Percentiles rank a stretch among this genome's conserved stretches.
Conservation (phyloP, 306 rosid genomes). For the Gastrolobium villosum region DNA sequence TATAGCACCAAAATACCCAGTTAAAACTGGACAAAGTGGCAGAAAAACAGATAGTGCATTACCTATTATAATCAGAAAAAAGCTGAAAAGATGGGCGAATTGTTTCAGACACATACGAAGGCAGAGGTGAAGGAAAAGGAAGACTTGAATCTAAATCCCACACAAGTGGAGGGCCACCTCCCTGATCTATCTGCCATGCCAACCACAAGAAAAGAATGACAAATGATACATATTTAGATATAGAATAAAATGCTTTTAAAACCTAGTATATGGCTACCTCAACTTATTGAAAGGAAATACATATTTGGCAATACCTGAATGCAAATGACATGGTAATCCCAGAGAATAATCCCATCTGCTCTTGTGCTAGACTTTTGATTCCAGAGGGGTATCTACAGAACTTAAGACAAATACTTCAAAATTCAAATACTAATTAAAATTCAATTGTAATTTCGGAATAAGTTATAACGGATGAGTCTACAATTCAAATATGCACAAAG, state of each 20-base stretch:
- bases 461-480: not conserved
- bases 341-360: constrained; percentile 81
- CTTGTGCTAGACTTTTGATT: constrained; percentile 81
- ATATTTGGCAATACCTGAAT: constrained; percentile 63
- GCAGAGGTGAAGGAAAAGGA: constrained; percentile 73
- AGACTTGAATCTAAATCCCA: constrained; percentile 91
- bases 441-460: not conserved
- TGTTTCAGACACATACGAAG: constrained; percentile 72
- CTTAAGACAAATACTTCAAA: constrained; percentile 23
- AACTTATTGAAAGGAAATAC: constrained; percentile 35
- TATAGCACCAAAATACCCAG: constrained; percentile 24
- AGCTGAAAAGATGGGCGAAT: constrained; percentile 73
- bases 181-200: constrained; percentile 63
- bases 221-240: constrained; percentile 29
- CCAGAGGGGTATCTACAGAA: constrained; percentile 81
- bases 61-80: constrained; percentile 76
- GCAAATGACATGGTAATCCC: constrained; percentile 96
- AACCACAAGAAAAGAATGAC: constrained; percentile 43
- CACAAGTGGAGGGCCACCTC: constrained; percentile 62
- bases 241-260: not conserved
- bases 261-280: not conserved
- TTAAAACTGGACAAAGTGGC: constrained; percentile 14
- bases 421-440: constrained; percentile 27
- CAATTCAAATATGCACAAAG: constrained; percentile 10
- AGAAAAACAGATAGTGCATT: constrained; percentile 38